These are phyloP conservation scores for Saccharomycopsis guyanensis DNA, from an alignment of 805 yeast genomes.

Conservation along the genomic window DNA sequence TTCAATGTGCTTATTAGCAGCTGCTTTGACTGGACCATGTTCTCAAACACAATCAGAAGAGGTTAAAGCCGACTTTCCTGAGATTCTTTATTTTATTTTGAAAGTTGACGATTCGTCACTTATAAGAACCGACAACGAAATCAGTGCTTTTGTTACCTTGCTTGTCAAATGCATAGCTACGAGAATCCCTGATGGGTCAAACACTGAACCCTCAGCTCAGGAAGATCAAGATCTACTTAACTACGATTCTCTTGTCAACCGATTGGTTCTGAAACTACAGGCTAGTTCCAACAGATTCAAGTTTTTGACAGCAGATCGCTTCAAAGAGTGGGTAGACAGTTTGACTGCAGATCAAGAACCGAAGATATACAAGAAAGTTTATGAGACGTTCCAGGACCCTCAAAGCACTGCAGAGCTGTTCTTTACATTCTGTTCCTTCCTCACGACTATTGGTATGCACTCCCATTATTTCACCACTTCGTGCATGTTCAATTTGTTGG, in stretches of 20 bases:
- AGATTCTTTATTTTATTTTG: constrained; percentile 6
- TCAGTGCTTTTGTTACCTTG: not conserved
- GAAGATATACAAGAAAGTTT: constrained; percentile 28
- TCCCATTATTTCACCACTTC: constrained; percentile 30
- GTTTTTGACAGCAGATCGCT: too few relatives aligned
- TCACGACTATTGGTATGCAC: constrained; percentile 27
- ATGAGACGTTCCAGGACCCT: constrained; percentile 29
- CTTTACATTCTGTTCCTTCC: constrained; percentile 33
- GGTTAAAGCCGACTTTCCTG: constrained; percentile 7
- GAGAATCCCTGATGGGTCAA: too few relatives aligned
- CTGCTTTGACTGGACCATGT: constrained; percentile 1
- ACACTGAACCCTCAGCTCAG: too few relatives aligned
- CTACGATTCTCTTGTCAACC: too few relatives aligned
- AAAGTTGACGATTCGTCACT: not conserved
- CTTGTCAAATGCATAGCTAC: not conserved
- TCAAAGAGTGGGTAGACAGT: not conserved
- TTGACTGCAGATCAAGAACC: constrained; percentile 9
- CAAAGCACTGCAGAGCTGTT: constrained; percentile 33
- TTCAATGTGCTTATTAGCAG: constrained; percentile 2
- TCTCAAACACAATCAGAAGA: not conserved
- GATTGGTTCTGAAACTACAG: too few relatives aligned
- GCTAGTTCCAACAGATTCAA: too few relatives aligned
- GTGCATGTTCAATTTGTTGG: constrained; percentile 35
- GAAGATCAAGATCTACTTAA: too few relatives aligned
- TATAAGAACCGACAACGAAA: not conserved